Conservation (phyloP, 306 rosid species). For the Alnus rubra region DNA sequence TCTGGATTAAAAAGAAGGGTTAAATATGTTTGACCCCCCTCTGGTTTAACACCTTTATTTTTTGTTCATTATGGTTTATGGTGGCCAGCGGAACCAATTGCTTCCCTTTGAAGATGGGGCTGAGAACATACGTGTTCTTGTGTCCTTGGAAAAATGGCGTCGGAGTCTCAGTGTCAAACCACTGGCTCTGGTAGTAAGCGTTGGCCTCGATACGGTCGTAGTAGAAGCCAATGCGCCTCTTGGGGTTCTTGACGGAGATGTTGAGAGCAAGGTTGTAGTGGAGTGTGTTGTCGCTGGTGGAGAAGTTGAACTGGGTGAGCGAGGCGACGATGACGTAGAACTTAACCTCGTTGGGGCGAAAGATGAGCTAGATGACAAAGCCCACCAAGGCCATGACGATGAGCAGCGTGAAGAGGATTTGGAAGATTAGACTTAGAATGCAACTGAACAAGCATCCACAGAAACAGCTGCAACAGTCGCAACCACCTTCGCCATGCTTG, state of each 20-base stretch:
- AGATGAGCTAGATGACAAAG: conserved; percentile 28
- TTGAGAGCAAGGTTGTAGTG: conserved; percentile 30
- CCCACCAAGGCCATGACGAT: conserved; percentile 17
- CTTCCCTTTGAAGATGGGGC: conserved; percentile 7
- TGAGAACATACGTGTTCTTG: conserved; percentile 13
- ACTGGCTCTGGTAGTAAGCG: conserved; percentile 13
- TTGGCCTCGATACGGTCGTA: conserved; percentile 20
- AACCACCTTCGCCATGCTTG: background rate
- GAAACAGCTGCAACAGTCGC: background rate
- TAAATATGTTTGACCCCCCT: no score
- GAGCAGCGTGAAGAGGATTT: conserved; percentile 17
- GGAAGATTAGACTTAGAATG: conserved; percentile 20
- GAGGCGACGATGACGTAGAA: conserved; percentile 30
- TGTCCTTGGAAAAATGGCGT: conserved; percentile 7
- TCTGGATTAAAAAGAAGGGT: no score
- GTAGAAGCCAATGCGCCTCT: conserved; percentile 19
- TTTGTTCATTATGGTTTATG: no score
- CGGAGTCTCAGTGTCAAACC: conserved; percentile 11
- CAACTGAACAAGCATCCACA: conserved; percentile 27
- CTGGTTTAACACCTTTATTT: no score
- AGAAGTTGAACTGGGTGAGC: conserved; percentile 30
- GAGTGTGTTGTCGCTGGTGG: conserved; percentile 13
- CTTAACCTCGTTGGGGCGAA: conserved; percentile 26
- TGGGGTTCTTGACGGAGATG: conserved; percentile 30
- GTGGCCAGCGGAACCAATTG: background rate